These are phyloP conservation scores for Pichia inconspicua DNA, from an alignment of 1,139 yeast species.

Conservation along the genomic window DNA sequence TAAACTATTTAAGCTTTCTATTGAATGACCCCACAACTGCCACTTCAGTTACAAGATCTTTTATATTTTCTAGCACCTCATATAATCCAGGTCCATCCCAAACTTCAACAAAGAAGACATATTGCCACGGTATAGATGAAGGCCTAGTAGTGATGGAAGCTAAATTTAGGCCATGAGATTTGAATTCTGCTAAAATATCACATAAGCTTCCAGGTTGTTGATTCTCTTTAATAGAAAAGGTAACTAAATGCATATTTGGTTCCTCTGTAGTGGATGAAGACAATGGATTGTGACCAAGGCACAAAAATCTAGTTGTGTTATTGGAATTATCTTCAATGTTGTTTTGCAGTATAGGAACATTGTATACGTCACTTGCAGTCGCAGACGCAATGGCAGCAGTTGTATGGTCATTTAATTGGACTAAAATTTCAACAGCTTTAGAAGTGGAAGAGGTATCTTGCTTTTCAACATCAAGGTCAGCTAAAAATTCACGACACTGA, in stretches of 20 bases:
- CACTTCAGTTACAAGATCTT: not conserved
- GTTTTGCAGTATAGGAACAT: conserved; percentile 46
- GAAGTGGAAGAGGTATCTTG: conserved; percentile 77
- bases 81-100: conserved; percentile 25
- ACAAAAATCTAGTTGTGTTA: conserved; percentile 80
- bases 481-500: conserved; percentile 57
- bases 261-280: not conserved
- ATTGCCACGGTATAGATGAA: conserved; percentile 68
- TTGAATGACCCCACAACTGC: not conserved
- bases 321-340: conserved; percentile 63
- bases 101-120: conserved; percentile 73
- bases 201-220: conserved; percentile 73
- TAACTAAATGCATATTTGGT: conserved; percentile 43
- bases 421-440: conserved; percentile 66
- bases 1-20: not conserved
- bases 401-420: conserved; percentile 27
- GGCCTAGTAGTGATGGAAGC: conserved; percentile 72
- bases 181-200: conserved; percentile 54
- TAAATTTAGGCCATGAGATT: conserved; percentile 52
- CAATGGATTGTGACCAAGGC: conserved; percentile 37
- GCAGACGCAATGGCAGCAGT: conserved; percentile 50
- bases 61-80: conserved; percentile 16
- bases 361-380: conserved; percentile 58
- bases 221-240: conserved; percentile 55
- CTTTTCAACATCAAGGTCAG: conserved; percentile 34